phyloP scores from a whole-genome alignment of 805 yeast species.

The Saccharomyces paradoxus region DNA sequence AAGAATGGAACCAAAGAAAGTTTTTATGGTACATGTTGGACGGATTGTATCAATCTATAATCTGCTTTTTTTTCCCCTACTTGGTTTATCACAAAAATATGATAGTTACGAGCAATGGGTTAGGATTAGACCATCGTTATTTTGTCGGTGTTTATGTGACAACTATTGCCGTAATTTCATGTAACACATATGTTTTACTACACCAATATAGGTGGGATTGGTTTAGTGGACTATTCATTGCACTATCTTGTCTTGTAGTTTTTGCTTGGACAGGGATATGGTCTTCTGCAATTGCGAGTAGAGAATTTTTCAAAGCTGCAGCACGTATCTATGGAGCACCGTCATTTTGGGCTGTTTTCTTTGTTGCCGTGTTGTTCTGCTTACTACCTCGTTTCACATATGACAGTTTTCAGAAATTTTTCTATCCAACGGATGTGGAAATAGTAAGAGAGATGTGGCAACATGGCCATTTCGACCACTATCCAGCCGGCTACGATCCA shows the following conservation, averaged over 20 bases:
- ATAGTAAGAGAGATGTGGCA: slow-evolving; percentile 63
- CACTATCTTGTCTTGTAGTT: slow-evolving; percentile 50
- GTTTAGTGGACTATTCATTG: slow-evolving; percentile 49
- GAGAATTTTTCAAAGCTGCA: slow-evolving; percentile 61
- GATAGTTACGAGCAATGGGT: slow-evolving; percentile 44
- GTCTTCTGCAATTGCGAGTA: slow-evolving; percentile 47
- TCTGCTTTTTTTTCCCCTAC: slow-evolving; percentile 70
- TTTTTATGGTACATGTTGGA: slow-evolving; percentile 70
- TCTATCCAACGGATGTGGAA: slow-evolving; percentile 59
- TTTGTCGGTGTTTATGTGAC: slow-evolving; percentile 64
- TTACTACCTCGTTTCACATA: slow-evolving; percentile 58
- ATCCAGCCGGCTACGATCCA: slow-evolving; percentile 66
- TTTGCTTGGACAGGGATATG: slow-evolving; percentile 78
- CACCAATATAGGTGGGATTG: slow-evolving; percentile 81
- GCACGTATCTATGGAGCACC: slow-evolving; percentile 54
- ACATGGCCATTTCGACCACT: slow-evolving; percentile 58
- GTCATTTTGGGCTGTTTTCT: slow-evolving; percentile 58
- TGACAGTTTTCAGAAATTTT: slow-evolving; percentile 47
- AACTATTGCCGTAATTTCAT: slow-evolving; percentile 55
- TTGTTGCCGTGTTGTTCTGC: slow-evolving; percentile 57
- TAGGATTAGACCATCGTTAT: slow-evolving; percentile 61
- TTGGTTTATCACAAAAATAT: slow-evolving; percentile 39
- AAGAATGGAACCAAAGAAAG: slow-evolving; percentile 62
- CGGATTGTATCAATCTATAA: slow-evolving; percentile 66
- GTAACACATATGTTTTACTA: slow-evolving; percentile 56